phyloP scores from a whole-genome alignment of 2,329 filamentous ascomycete species.

The Trichoderma cornu-damae region DNA sequence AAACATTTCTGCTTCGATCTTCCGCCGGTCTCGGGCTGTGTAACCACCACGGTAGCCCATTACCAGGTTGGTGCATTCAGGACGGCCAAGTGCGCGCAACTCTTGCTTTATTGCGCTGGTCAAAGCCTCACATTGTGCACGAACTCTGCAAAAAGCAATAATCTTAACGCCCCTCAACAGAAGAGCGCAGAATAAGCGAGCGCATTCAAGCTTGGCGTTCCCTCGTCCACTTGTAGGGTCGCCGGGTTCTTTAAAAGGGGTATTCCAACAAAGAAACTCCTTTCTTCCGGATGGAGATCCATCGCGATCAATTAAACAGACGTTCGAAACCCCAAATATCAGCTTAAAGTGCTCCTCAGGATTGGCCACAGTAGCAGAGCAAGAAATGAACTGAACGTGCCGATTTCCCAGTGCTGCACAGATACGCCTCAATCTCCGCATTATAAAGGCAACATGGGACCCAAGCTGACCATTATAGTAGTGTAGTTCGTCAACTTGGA shows the following conservation, averaged over 20 bases:
- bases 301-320: constrained; percentile 80
- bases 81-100: constrained; percentile 64
- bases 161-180: constrained; percentile 83
- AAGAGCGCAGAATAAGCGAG: constrained; percentile 83
- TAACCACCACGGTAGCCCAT: constrained; percentile 97
- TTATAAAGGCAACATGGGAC: constrained; percentile 89
- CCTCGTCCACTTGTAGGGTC: constrained; percentile 84
- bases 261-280: constrained; percentile 97
- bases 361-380: constrained; percentile 93
- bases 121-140: constrained; percentile 82
- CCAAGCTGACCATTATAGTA: constrained; percentile 96
- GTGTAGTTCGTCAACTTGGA: constrained; percentile 73
- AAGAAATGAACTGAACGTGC: constrained; percentile 84
- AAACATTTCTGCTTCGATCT: constrained; percentile 95
- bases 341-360: constrained; percentile 86
- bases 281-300: constrained; percentile 86
- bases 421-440: constrained; percentile 80
- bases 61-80: constrained; percentile 71
- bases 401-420: constrained; percentile 87
- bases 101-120: constrained; percentile 75
- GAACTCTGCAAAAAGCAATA: constrained; percentile 85
- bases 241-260: constrained; percentile 81
- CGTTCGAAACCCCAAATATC: constrained; percentile 83
- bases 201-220: constrained; percentile 78
- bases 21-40: constrained; percentile 79